phyloP scores from a whole-genome alignment of 345 rosid genomes.

The Corymbia maculata region DNA sequence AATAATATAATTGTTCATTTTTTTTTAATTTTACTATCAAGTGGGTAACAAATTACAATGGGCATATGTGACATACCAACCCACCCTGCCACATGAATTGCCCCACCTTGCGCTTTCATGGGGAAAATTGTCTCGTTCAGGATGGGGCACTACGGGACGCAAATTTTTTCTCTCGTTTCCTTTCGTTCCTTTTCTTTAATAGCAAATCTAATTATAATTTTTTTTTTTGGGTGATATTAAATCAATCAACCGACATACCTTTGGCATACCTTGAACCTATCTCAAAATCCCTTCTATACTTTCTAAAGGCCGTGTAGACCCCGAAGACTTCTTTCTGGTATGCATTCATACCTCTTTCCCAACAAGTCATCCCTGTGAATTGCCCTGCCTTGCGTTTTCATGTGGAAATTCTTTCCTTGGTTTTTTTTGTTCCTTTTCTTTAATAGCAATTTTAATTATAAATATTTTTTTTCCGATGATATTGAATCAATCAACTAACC shows the following conservation, averaged over 20 bases:
- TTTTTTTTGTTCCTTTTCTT: too few relatives aligned
- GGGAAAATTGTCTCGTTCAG: not conserved
- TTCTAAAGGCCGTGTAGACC: not conserved
- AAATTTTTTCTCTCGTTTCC: not conserved
- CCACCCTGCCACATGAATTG: not conserved
- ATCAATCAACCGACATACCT: not conserved
- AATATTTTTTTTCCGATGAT: too few relatives aligned
- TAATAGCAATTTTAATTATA: too few relatives aligned
- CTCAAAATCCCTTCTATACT: not conserved
- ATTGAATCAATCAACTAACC: too few relatives aligned
- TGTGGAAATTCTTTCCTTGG: too few relatives aligned
- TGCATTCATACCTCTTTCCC: not conserved
- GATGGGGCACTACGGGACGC: not conserved
- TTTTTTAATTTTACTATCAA: not conserved
- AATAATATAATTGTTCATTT: too few relatives aligned
- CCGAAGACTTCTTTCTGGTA: not conserved
- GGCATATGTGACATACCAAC: not conserved
- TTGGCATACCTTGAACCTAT: not conserved
- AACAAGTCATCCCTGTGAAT: not conserved
- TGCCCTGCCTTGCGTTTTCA: too few relatives aligned
- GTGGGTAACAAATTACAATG: not conserved
- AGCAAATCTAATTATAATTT: not conserved
- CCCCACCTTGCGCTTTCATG: not conserved
- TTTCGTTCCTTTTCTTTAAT: not conserved
- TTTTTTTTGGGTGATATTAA: not conserved